These are phyloP conservation scores for Stenogyne calaminthoides DNA, from an alignment of 305 asterid genomes.

Conservation along the genomic window DNA sequence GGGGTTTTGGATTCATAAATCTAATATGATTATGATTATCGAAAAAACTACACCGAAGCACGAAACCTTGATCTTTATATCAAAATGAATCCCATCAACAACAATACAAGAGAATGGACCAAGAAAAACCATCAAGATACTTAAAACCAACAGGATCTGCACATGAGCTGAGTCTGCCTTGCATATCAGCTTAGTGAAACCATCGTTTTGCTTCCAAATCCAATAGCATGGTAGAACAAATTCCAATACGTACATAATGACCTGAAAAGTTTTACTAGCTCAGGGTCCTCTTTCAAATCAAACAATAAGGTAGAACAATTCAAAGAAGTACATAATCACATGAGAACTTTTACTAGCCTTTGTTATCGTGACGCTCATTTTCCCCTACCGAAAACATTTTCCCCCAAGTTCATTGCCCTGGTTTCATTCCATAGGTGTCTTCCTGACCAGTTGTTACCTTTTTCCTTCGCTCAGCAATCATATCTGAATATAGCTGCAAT, in stretches of 20 bases:
- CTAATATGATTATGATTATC: background rate
- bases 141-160: background rate
- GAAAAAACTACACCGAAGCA: background rate
- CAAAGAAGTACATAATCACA: background rate
- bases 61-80: background rate
- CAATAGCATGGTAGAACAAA: background rate
- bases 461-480: conserved; percentile 71
- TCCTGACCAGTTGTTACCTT: conserved; percentile 63
- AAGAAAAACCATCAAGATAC: background rate
- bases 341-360: conserved; percentile 2
- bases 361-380: conserved; percentile 7
- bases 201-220: background rate
- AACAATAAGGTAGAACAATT: background rate
- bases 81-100: background rate
- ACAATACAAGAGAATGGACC: background rate
- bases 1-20: background rate
- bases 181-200: too few relatives aligned
- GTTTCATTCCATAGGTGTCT: conserved; percentile 69
- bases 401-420: conserved; percentile 34
- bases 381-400: background rate
- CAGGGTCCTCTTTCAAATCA: background rate
- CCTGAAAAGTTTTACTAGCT: background rate
- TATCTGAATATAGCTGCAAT: conserved; percentile 59
- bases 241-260: background rate
- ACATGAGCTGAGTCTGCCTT: too few relatives aligned